Percentiles rank a stretch among this genome's conserved stretches.
Evolutionary conservation across 257 asterid species (phyloP).

Genomic region (Nicotiana otophora): DNA sequence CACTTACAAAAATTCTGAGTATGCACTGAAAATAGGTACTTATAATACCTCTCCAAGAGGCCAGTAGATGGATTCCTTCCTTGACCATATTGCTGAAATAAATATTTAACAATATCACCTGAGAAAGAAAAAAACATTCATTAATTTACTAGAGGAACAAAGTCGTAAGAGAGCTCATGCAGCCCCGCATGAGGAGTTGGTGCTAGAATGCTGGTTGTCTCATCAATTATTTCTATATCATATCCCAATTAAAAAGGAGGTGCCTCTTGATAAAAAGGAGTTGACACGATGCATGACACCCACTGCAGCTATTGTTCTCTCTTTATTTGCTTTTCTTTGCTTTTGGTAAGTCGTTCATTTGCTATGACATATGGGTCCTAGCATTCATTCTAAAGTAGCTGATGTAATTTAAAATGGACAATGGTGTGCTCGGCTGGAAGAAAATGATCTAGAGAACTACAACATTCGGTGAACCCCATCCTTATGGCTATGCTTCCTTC

Average conservation of each 20-base stretch:
- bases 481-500: neutral
- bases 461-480: neutral
- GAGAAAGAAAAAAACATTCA: neutral
- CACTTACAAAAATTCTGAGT: too few relatives aligned
- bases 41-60: constrained; percentile 57
- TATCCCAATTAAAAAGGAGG: too few relatives aligned
- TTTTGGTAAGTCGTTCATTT: neutral
- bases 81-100: constrained; percentile 68
- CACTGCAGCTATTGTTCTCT: neutral
- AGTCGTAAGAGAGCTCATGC: neutral
- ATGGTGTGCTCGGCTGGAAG: neutral
- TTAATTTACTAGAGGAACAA: neutral
- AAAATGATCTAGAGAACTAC: neutral
- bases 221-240: too few relatives aligned
- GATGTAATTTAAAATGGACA: neutral
- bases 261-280: neutral
- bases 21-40: neutral
- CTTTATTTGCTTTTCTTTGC: neutral
- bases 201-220: too few relatives aligned
- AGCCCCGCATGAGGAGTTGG: too few relatives aligned
- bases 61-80: constrained; percentile 58
- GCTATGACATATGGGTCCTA: neutral
- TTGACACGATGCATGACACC: neutral
- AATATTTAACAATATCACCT: constrained; percentile 71
- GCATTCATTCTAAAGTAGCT: neutral